Base-by-base conservation (phyloP, 1,284 basidiomycete species). In the Naganishia sp. region DNA sequence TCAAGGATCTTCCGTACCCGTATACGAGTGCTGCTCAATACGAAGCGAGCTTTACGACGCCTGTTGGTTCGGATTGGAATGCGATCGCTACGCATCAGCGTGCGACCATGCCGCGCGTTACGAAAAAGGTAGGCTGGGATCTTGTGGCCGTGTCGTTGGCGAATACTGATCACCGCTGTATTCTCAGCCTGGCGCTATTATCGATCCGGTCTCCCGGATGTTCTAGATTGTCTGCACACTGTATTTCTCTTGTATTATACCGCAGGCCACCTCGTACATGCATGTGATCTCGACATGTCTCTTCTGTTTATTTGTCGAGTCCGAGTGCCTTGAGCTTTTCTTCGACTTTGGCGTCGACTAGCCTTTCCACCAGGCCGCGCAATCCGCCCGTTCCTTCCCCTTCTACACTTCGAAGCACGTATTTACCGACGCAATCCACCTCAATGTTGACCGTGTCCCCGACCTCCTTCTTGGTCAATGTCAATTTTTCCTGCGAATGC, bases 401-500 rank as follows among this genome's bases (percentile, higher is more conserved):
- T 13, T 70, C 72, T 11, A 66, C 69, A 7, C 86, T 85, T 13
- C 85, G 86, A 56, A 94, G 81, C 48, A 89, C 87, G 65, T 90
- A 90, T 45, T 80, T 80, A 25, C 79, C 79, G 1, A 78, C 77
- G 54, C 75, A 77, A 69, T 80, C 79, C 54, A 77, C 92, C 81
- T 99, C 95, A 70, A 98, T 87, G 77, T 99, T 99, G 69, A 98
- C 94, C 70, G 84, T 88, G 48, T 87, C 85, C 0, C 93, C 94
- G 0, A 89, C 77, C 11, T 78, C 75, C 80, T 99, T 97, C 64
- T 81, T 83, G 36, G 86, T 85, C 56, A 99, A 82, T 7, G 92
- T 90, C 69, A 97, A 90, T 80, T 89, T 92, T 72, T 87, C 82
- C 75, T 96, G 93, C 39, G 93, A 96, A 79, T 99, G 94, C 69